phyloP scores from a whole-genome alignment of 139 green algal genomes.

The Haematococcus lacustris region DNA sequence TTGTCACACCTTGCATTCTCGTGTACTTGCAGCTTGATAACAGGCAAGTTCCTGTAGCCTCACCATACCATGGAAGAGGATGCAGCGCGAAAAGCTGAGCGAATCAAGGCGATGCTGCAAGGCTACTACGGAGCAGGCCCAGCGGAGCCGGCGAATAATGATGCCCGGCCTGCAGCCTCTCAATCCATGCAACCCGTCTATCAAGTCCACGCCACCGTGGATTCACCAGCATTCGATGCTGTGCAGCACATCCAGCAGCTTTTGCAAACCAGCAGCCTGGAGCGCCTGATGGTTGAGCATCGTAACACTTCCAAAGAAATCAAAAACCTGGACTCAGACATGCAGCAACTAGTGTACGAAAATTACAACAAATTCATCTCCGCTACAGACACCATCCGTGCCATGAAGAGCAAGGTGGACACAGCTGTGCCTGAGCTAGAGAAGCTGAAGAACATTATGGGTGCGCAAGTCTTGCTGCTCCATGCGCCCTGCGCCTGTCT shows the following conservation, averaged over 20 bases:
- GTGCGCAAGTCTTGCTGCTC: too few relatives aligned
- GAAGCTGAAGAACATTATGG: conserved; percentile 49
- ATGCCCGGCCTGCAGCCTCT: too few relatives aligned
- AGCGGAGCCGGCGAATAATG: background rate
- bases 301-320: conserved; percentile 78
- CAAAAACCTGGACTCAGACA: conserved; percentile 86
- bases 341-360: conserved; percentile 97
- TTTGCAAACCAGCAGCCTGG: conserved; percentile 46
- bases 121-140: conserved; percentile 16
- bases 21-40: too few relatives aligned
- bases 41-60: too few relatives aligned
- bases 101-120: conserved; percentile 15
- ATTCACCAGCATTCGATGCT: conserved; percentile 46
- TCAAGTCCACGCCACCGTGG: conserved; percentile 7
- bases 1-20: too few relatives aligned
- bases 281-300: conserved; percentile 71
- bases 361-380: conserved; percentile 99
- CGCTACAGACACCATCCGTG: conserved; percentile 89
- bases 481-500: too few relatives aligned
- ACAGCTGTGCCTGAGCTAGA: conserved; percentile 69
- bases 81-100: conserved; percentile 2
- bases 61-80: conserved; percentile 2
- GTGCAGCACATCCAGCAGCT: conserved; percentile 41
- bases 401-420: conserved; percentile 53
- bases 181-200: too few relatives aligned